Evolutionary conservation across 2,329 filamentous ascomycete genomes (phyloP).

Genomic region (Domatiomyces globalis): DNA sequence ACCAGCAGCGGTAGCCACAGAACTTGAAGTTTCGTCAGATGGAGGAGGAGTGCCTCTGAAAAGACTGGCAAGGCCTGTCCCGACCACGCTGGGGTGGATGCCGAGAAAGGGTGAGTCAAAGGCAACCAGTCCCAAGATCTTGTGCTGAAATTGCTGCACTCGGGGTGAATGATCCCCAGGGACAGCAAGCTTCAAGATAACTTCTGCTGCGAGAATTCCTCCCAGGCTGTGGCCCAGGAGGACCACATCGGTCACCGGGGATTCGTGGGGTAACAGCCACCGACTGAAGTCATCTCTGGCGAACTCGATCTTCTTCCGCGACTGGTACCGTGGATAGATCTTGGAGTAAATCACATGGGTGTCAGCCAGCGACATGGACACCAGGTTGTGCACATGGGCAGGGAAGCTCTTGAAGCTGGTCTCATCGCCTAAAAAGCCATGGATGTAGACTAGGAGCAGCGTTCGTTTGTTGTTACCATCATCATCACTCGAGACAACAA

Average conservation of each 20-base stretch:
- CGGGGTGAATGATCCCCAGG: conserved; percentile 5
- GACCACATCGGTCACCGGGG: conserved; percentile 59
- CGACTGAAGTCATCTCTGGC: conserved; percentile 69
- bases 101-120: conserved; percentile 80
- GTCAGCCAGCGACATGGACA: conserved; percentile 52
- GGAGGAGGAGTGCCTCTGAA: conserved; percentile 35
- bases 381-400: conserved; percentile 65
- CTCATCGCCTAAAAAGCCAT: conserved; percentile 82
- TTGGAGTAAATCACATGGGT: conserved; percentile 77
- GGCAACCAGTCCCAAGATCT: conserved; percentile 64
- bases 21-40: conserved; percentile 10
- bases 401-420: conserved; percentile 80
- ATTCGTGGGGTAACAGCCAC: conserved; percentile 68
- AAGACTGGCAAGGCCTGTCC: conserved; percentile 66
- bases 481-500: conserved; percentile 16
- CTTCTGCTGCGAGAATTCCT: conserved; percentile 66
- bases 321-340: conserved; percentile 34
- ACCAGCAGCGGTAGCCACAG: too few species aligned
- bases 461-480: conserved; percentile 27
- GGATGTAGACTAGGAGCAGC: conserved; percentile 68
- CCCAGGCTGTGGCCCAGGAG: conserved; percentile 85
- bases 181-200: conserved; percentile 45
- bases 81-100: conserved; percentile 74
- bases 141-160: conserved; percentile 46
- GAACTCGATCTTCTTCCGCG: conserved; percentile 37